These are phyloP conservation scores for Amphirosellinia nigrospora DNA, from an alignment of 495 filamentous ascomycete genomes.

Conservation along the genomic window DNA sequence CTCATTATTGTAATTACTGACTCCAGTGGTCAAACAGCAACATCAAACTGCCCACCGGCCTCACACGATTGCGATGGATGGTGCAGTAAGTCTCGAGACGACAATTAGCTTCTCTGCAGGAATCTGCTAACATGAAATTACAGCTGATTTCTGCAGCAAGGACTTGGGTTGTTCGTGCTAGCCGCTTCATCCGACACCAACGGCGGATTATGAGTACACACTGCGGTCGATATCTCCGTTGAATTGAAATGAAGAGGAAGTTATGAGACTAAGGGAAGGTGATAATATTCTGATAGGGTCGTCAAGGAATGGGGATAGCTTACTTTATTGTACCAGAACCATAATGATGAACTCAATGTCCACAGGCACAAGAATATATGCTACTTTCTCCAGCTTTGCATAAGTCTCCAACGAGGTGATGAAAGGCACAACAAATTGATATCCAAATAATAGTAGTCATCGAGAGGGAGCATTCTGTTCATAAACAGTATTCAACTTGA, in stretches of 20 bases:
- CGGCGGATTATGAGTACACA: not conserved
- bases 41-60: not conserved
- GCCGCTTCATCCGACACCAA: not conserved
- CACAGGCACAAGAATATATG: not conserved
- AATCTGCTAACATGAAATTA: not conserved
- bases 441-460: too few species aligned
- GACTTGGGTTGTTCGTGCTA: conserved; percentile 12
- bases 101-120: not conserved
- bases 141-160: conserved; percentile 10
- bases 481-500: too few species aligned
- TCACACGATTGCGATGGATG: conserved; percentile 8
- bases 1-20: too few species aligned
- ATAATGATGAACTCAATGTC: not conserved
- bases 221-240: not conserved
- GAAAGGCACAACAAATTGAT: too few species aligned
- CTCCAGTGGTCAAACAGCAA: too few species aligned
- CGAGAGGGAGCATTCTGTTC: too few species aligned
- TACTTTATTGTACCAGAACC: too few species aligned
- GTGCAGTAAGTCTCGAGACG: not conserved
- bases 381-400: too few species aligned
- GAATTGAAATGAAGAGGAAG: not conserved
- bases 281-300: not conserved
- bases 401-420: too few species aligned
- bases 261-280: not conserved
- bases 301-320: not conserved